Conservation (phyloP, 805 yeast species). For the Candida ponderosae region DNA sequence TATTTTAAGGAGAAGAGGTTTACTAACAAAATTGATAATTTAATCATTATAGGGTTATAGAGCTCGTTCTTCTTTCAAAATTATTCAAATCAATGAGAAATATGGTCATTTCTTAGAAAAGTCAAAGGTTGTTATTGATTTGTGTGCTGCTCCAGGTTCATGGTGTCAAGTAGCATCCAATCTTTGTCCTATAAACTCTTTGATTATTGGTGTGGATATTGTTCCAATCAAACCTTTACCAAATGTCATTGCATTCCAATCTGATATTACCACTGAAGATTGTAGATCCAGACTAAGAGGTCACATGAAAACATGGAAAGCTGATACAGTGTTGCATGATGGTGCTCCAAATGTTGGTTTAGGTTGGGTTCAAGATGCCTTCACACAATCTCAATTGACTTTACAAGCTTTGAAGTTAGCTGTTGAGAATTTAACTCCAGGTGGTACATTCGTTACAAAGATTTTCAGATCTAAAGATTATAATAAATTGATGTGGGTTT, state of each 20-base stretch:
- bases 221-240: conserved; percentile 97
- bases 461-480: conserved; percentile 98
- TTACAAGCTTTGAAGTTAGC: conserved; percentile 91
- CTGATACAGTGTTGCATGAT: conserved; percentile 95
- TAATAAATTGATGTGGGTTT: conserved; percentile 95
- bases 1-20: not conserved
- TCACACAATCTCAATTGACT: conserved; percentile 93
- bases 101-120: conserved; percentile 92
- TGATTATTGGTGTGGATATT: conserved; percentile 97
- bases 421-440: conserved; percentile 81
- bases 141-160: conserved; percentile 99
- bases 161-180: conserved; percentile 99
- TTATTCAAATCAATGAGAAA: conserved; percentile 91
- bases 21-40: not conserved
- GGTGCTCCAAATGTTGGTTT: conserved; percentile 99
- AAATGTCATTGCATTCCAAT: conserved; percentile 87
- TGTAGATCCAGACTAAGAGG: conserved; percentile 93
- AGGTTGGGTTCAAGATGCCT: conserved; percentile 99
- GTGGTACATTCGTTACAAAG: conserved; percentile 95
- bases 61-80: conserved; percentile 97
- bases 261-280: conserved; percentile 97
- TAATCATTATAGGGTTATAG: conserved; percentile 58
- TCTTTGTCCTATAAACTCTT: conserved; percentile 83
- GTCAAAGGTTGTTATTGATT: conserved; percentile 92
- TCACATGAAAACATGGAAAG: conserved; percentile 97